A percentile compares a stretch with the other conserved stretches of the same genome.
Conservation (phyloP, 192 early-diverging fungal genomes). For the Backusella tarrabulga region DNA sequence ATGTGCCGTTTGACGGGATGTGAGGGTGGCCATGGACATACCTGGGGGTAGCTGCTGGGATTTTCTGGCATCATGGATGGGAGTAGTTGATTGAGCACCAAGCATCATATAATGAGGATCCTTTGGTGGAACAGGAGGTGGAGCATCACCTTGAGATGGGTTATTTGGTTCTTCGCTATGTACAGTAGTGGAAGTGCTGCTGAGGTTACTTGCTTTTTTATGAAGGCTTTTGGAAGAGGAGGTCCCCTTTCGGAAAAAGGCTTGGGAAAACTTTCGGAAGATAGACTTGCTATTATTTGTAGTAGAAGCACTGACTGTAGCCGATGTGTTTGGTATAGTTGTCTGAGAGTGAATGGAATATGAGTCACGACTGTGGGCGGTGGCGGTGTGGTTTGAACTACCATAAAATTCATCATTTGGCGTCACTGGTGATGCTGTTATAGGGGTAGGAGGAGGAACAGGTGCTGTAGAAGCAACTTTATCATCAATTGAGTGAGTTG, state of each 20-base stretch:
- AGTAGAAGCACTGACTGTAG: not conserved
- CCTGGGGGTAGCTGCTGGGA: not conserved
- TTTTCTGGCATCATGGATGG: not conserved
- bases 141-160: not conserved
- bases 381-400: not conserved
- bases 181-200: not conserved
- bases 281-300: slow-evolving; percentile 6
- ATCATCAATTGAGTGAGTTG: not conserved
- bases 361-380: not conserved
- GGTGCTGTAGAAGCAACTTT: not conserved
- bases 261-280: slow-evolving; percentile 13
- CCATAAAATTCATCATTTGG: not conserved
- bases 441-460: not conserved
- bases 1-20: slow-evolving; percentile 9
- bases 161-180: not conserved
- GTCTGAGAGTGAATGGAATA: not conserved
- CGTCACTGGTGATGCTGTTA: not conserved
- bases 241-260: not conserved
- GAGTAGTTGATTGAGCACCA: not conserved
- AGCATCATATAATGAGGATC: not conserved
- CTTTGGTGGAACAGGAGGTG: slow-evolving; percentile 15
- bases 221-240: not conserved
- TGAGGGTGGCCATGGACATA: slow-evolving; percentile 7
- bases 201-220: slow-evolving; percentile 7
- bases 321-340: not conserved